A percentile compares a stretch with the other conserved stretches of the same genome.
Conservation (phyloP, 495 filamentous ascomycete species). For the Xeromyces bisporus region DNA sequence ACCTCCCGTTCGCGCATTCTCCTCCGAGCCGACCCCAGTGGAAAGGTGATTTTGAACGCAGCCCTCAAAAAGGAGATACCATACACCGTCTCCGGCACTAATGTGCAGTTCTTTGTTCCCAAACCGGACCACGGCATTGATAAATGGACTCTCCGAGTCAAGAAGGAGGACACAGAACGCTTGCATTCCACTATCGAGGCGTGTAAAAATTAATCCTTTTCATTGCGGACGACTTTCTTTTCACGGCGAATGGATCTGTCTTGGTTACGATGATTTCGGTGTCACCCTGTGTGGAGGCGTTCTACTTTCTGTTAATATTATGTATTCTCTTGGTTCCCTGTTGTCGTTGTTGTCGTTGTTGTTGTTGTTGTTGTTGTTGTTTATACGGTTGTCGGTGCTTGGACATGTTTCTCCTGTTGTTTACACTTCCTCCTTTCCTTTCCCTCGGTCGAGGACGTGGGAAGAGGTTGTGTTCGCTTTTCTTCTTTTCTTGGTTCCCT, state of each 20-base stretch:
- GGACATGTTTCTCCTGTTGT: too few species aligned
- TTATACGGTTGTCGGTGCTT: too few species aligned
- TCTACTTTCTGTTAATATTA: background rate
- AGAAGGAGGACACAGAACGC: conserved; percentile 30
- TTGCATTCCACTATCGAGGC: conserved; percentile 15
- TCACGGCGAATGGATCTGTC: background rate
- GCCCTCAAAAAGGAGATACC: conserved; percentile 36
- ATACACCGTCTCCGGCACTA: conserved; percentile 39
- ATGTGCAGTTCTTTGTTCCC: conserved; percentile 38
- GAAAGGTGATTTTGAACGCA: conserved; percentile 52
- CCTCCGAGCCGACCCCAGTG: conserved; percentile 50
- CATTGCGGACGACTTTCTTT: background rate
- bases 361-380: too few species aligned
- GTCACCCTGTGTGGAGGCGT: background rate
- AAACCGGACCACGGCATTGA: conserved; percentile 34
- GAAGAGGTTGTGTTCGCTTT: too few species aligned
- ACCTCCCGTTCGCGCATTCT: conserved; percentile 47
- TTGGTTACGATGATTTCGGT: background rate
- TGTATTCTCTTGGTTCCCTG: too few species aligned
- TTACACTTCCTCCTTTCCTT: too few species aligned
- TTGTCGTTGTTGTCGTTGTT: too few species aligned
- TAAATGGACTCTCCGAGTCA: conserved; percentile 48
- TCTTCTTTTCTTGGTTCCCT: too few species aligned
- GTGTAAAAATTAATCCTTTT: conserved; percentile 9
- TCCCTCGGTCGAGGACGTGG: too few species aligned